These are phyloP conservation scores for Bathelium albidoporum DNA, from an alignment of 495 filamentous ascomycete genomes.

Conservation along the genomic window DNA sequence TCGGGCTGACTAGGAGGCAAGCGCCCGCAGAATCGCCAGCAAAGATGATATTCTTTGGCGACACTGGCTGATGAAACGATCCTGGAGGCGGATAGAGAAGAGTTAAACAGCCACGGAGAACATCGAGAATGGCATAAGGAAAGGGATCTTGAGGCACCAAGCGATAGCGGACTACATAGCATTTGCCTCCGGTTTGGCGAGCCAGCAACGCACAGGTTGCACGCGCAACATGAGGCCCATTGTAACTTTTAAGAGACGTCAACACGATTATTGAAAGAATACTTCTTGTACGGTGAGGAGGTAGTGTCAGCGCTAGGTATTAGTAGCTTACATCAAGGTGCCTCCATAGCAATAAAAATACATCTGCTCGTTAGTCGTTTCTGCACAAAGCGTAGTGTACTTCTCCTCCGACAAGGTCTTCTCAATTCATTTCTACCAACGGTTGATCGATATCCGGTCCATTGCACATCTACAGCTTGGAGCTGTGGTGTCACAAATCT, in stretches of 20 bases:
- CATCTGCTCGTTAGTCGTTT: conserved; percentile 11
- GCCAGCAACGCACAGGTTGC: neutral
- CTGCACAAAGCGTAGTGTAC: conserved; percentile 10
- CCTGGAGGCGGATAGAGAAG: conserved; percentile 11
- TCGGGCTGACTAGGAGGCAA: neutral
- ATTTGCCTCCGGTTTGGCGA: conserved; percentile 13
- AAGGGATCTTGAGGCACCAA: conserved; percentile 11
- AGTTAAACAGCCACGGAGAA: conserved; percentile 7
- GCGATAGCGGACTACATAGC: conserved; percentile 6
- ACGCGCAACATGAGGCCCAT: conserved; percentile 25
- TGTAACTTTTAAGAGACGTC: neutral
- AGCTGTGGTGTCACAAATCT: neutral
- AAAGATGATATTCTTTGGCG: conserved; percentile 1
- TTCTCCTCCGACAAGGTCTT: conserved; percentile 4
- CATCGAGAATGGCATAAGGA: conserved; percentile 8
- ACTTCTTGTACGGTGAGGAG: too few relatives aligned
- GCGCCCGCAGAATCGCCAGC: conserved; percentile 11
- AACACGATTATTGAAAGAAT: too few relatives aligned
- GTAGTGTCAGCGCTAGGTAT: neutral
- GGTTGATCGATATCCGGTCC: conserved; percentile 44
- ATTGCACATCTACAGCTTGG: neutral
- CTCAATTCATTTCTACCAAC: neutral
- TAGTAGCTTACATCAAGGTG: neutral
- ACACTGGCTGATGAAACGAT: conserved; percentile 1
- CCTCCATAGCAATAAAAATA: conserved; percentile 20